These are phyloP conservation scores for Hordeum marinum DNA, from an alignment of 176 grass and related monocot genomes.

Conservation along the genomic window DNA sequence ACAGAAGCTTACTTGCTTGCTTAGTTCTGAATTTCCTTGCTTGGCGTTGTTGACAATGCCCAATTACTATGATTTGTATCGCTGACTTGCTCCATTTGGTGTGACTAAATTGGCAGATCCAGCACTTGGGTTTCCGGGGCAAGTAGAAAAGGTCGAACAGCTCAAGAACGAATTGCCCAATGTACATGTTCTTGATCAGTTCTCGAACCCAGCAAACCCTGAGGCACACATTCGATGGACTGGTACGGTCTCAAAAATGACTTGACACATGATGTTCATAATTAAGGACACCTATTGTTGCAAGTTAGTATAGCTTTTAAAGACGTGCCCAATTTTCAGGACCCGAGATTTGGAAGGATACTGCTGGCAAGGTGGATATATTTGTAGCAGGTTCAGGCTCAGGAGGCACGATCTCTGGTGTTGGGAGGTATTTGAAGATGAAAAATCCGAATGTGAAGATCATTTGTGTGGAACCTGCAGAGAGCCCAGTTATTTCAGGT, in stretches of 20 bases:
- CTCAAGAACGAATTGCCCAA: conserved; percentile 48
- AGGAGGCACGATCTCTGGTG: conserved; percentile 65
- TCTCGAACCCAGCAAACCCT: conserved; percentile 50
- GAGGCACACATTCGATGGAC: conserved; percentile 57
- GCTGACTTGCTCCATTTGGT: neutral
- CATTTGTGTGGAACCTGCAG: conserved; percentile 73
- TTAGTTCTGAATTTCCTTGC: neutral
- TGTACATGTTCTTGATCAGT: conserved; percentile 56
- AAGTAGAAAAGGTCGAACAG: conserved; percentile 41
- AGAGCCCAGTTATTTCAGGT: conserved; percentile 73
- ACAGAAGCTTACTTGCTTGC: neutral
- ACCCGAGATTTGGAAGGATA: conserved; percentile 64
- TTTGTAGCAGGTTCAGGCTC: conserved; percentile 55
- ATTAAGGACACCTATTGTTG: neutral
- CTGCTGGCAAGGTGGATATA: conserved; percentile 42
- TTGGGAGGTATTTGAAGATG: conserved; percentile 70
- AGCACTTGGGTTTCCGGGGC: conserved; percentile 49
- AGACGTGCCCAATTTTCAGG: conserved; percentile 12
- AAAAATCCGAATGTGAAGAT: conserved; percentile 64
- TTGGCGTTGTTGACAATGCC: neutral
- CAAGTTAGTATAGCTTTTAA: neutral
- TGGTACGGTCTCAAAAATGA: conserved; percentile 27
- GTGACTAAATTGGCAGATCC: conserved; percentile 40
- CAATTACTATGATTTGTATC: neutral
- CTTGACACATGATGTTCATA: neutral